phyloP scores from a whole-genome alignment of 495 filamentous ascomycete species.

The Zalerion maritima region DNA sequence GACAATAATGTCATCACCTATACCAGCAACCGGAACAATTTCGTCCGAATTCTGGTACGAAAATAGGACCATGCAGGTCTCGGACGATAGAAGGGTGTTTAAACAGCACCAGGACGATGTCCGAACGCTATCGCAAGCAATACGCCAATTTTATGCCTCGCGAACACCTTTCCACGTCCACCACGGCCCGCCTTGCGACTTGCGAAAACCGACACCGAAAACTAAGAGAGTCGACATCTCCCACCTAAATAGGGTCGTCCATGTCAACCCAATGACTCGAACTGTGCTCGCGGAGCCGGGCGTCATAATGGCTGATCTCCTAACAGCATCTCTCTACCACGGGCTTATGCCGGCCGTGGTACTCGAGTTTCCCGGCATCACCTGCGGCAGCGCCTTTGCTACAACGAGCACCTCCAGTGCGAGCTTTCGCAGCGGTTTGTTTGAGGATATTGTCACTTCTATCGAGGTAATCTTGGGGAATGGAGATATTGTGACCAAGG shows the following conservation, averaged over 20 bases:
- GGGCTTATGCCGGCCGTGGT: slow-evolving; percentile 43
- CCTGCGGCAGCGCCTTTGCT: slow-evolving; percentile 47
- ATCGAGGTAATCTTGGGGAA: slow-evolving; percentile 45
- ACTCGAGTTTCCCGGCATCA: slow-evolving; percentile 53
- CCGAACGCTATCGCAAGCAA: too few relatives aligned
- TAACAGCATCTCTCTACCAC: slow-evolving; percentile 33
- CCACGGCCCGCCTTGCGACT: too few relatives aligned
- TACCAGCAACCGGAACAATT: too few relatives aligned
- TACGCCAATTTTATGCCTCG: too few relatives aligned
- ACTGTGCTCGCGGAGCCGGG: slow-evolving; percentile 47
- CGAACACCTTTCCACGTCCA: too few relatives aligned
- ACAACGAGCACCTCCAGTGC: slow-evolving; percentile 47
- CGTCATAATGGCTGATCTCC: slow-evolving; percentile 46
- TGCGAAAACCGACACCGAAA: too few relatives aligned
- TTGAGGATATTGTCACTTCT: slow-evolving; percentile 38
- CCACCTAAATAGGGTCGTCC: slow-evolving; percentile 36
- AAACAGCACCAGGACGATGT: too few relatives aligned
- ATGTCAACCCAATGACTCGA: slow-evolving; percentile 28
- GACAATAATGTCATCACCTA: too few relatives aligned
- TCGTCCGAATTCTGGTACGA: too few relatives aligned
- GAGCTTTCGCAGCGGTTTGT: slow-evolving; percentile 44
- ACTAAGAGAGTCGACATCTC: slow-evolving; percentile 42
- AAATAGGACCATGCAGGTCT: too few relatives aligned
- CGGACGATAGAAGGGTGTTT: too few relatives aligned
- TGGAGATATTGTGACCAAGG: slow-evolving; percentile 31